Conservation (phyloP, 306 rosid genomes). For the Carpinus viminea region DNA sequence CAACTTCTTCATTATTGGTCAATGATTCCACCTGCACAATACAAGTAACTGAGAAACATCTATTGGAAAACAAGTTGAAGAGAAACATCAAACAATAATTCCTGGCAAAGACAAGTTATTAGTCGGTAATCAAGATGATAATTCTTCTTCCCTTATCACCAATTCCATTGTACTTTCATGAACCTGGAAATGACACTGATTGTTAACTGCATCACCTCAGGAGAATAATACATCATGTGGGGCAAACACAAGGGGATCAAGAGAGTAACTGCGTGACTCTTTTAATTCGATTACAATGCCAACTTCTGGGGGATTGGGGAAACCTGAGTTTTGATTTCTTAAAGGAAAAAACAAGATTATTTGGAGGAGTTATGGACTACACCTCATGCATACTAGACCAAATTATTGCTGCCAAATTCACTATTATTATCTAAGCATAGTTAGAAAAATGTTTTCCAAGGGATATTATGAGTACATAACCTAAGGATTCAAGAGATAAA, state of each 20-base stretch:
- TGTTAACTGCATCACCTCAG: background rate
- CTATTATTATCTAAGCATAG: background rate
- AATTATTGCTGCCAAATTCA: constrained; percentile 1
- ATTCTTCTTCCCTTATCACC: background rate
- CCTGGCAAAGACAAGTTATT: background rate
- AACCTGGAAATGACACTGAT: background rate
- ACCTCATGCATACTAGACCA: background rate
- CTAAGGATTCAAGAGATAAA: background rate
- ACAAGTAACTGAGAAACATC: constrained; percentile 22
- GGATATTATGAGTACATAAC: background rate
- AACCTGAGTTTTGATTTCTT: no score
- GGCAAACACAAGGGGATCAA: background rate
- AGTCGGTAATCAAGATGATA: background rate
- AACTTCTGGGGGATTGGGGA: no score
- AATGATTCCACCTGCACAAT: constrained; percentile 69
- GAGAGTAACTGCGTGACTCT: background rate
- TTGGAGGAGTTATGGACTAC: no score
- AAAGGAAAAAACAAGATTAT: no score
- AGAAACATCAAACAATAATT: background rate
- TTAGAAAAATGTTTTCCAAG: background rate
- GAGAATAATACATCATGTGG: background rate
- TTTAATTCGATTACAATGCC: no score
- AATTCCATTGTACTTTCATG: background rate
- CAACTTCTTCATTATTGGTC: constrained; percentile 92
- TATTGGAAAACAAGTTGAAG: constrained; percentile 1